Base-by-base conservation (phyloP, 805 yeast genomes). In the Metschnikowia similis region DNA sequence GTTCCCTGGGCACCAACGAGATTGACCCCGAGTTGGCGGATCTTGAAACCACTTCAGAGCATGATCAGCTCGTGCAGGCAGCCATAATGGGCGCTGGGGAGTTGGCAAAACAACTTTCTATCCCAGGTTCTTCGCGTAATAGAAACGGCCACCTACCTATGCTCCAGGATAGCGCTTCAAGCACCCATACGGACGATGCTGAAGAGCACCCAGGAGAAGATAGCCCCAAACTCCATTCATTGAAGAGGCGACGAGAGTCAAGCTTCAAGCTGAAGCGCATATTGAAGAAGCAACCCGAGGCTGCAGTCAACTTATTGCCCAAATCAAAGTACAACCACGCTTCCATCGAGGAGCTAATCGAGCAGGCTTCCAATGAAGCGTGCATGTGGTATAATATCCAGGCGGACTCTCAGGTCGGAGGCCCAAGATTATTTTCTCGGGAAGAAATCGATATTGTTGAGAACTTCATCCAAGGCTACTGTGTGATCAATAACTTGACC, bases 401-500 rank as follows among this genome's bases (percentile, higher is more conserved):
- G 44, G 34, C 53, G 2, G 56, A 57, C 29, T 27, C 49, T 27
- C 55, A 57, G 31, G 56, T 43, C 11, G 52, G 53, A 44, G 75
- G 76, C 2, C 74, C 77, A 3, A 56, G 76, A 21, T 58, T 66
- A 8, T 88, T 88, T 60, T 72, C 86, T 1, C 69, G 66, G 26
- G 87, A 82, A 45, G 98, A 91, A 66, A 76, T 72, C 14, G 76
- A 70, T 17, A 87, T 89, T 0, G 80, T 91, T 53, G 92, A 89
- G 50, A 77, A 78, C 48, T 89, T 87, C 59, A 81, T 91, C 52
- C 67, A 71, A 13, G 85, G 84, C 17, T 92, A 87, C 62, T 82
- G 87, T 57, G 75, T 70, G 40, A 76, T 85, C 54, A 76, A 85
- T 60, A 76, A 77, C 30, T 70, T 88, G 65, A 76, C 83, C 8